Percentiles rank a stretch among this genome's conserved stretches.
phyloP scores from a whole-genome alignment of 148 eudicot species.

The Beta vulgaris region DNA sequence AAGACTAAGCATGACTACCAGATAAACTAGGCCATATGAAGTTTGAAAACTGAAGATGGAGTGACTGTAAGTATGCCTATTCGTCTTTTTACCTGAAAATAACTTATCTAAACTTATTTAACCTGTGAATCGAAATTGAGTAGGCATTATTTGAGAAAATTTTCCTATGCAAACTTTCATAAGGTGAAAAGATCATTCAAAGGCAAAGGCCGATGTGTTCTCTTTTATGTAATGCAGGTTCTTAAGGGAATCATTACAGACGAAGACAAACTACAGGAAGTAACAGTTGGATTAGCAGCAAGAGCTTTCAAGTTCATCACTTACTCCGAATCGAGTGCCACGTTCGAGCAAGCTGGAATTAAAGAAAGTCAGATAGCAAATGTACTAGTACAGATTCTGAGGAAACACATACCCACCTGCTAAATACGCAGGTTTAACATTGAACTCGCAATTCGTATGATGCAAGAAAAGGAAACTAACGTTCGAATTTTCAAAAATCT shows the following conservation, averaged over 20 bases:
- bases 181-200: too few relatives aligned
- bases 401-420: slow-evolving; percentile 49
- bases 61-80: too few relatives aligned
- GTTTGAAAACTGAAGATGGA: too few relatives aligned
- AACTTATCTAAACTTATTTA: too few relatives aligned
- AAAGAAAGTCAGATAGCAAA: slow-evolving; percentile 49
- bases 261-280: slow-evolving; percentile 74
- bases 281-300: slow-evolving; percentile 85
- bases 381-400: slow-evolving; percentile 54
- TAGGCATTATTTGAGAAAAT: too few relatives aligned
- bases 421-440: slow-evolving; percentile 72
- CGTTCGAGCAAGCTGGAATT: slow-evolving; percentile 45
- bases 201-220: too few relatives aligned
- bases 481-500: slow-evolving; percentile 42
- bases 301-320: slow-evolving; percentile 59
- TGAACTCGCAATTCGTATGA: slow-evolving; percentile 85
- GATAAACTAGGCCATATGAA: too few relatives aligned
- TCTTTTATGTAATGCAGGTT: slow-evolving; percentile 54
- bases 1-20: too few relatives aligned
- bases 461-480: slow-evolving; percentile 49
- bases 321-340: slow-evolving; percentile 43
- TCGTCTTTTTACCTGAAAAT: too few relatives aligned
- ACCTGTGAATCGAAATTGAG: too few relatives aligned
- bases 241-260: slow-evolving; percentile 56
- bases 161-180: too few relatives aligned